phyloP scores from a whole-genome alignment of 805 yeast genomes.

The Candida coquimbonensis region DNA sequence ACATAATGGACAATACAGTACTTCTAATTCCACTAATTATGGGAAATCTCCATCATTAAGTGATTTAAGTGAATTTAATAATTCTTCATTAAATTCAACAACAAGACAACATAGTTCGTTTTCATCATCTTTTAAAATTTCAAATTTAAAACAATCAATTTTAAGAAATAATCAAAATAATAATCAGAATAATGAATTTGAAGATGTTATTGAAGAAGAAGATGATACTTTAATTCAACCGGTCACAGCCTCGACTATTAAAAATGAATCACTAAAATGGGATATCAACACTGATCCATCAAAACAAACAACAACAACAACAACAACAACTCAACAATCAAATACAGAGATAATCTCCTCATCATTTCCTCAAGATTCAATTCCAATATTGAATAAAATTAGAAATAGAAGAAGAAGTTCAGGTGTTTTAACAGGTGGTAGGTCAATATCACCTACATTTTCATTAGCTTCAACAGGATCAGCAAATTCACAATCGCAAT shows the following conservation, averaged over 20 bases:
- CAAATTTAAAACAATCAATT: conserved; percentile 14
- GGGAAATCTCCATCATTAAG: conserved; percentile 24
- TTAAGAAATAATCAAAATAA: conserved; percentile 2
- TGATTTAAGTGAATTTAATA: conserved; percentile 21
- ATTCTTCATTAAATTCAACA: conserved; percentile 8
- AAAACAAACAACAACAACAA: not conserved
- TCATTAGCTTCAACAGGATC: conserved; percentile 16
- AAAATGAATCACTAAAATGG: conserved; percentile 19
- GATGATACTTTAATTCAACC: conserved; percentile 10
- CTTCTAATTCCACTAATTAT: conserved; percentile 22
- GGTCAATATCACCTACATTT: conserved; percentile 19
- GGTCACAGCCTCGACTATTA: conserved; percentile 5
- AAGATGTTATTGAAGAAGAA: conserved; percentile 14
- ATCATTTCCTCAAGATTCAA: conserved; percentile 11
- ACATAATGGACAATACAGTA: conserved; percentile 16
- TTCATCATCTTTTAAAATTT: conserved; percentile 12
- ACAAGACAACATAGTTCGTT: conserved; percentile 6
- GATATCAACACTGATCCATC: conserved; percentile 2
- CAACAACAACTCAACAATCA: not conserved
- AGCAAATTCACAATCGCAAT: conserved; percentile 13
- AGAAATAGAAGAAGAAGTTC: conserved; percentile 2
- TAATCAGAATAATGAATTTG: not conserved
- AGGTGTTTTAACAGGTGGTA: conserved; percentile 7
- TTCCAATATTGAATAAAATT: conserved; percentile 11
- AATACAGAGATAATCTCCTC: conserved; percentile 16